Percentiles rank a stretch among this genome's conserved stretches.
These are phyloP conservation scores for Saccharomyces hybrid DNA, from an alignment of 1,139 yeast genomes.

Conservation along the genomic window DNA sequence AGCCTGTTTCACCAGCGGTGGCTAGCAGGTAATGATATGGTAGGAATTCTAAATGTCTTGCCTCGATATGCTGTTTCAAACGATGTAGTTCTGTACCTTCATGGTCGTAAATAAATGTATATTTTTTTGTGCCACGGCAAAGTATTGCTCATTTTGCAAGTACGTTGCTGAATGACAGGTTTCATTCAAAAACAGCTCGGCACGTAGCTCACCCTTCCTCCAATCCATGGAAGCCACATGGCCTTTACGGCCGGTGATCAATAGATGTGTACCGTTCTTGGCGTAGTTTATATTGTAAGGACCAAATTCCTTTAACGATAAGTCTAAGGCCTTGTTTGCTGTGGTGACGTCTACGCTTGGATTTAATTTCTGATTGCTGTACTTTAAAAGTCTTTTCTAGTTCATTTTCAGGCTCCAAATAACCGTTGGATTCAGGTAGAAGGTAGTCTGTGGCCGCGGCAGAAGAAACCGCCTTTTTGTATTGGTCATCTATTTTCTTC, in stretches of 20 bases:
- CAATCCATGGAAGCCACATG: conserved; percentile 96
- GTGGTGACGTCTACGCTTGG: conserved; percentile 76
- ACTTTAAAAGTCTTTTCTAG: conserved; percentile 89
- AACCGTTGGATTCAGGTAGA: conserved; percentile 77
- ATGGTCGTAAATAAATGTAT: conserved; percentile 85
- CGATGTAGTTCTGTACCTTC: conserved; percentile 89
- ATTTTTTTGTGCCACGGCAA: conserved; percentile 97
- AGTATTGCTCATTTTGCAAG: conserved; percentile 84
- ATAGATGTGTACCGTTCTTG: conserved; percentile 76
- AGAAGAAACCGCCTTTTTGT: conserved; percentile 66
- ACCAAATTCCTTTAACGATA: conserved; percentile 70
- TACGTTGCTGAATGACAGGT: conserved; percentile 86
- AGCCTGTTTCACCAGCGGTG: conserved; percentile 84
- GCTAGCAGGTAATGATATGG: conserved; percentile 88
- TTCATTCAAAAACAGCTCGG: conserved; percentile 81
- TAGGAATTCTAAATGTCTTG: conserved; percentile 72
- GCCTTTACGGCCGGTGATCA: conserved; percentile 85
- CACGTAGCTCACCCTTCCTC: conserved; percentile 74
- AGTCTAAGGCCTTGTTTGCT: conserved; percentile 64
- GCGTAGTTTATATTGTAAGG: conserved; percentile 80
- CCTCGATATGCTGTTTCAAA: conserved; percentile 81
- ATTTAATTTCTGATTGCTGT: conserved; percentile 68
- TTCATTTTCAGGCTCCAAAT: conserved; percentile 77
- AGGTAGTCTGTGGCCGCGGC: conserved; percentile 85
- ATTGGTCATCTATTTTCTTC: conserved; percentile 61